A percentile compares a stretch with the other conserved stretches of the same genome.
These are phyloP conservation scores for Obba rivulosa DNA, from an alignment of 768 basidiomycete genomes.

Conservation along the genomic window DNA sequence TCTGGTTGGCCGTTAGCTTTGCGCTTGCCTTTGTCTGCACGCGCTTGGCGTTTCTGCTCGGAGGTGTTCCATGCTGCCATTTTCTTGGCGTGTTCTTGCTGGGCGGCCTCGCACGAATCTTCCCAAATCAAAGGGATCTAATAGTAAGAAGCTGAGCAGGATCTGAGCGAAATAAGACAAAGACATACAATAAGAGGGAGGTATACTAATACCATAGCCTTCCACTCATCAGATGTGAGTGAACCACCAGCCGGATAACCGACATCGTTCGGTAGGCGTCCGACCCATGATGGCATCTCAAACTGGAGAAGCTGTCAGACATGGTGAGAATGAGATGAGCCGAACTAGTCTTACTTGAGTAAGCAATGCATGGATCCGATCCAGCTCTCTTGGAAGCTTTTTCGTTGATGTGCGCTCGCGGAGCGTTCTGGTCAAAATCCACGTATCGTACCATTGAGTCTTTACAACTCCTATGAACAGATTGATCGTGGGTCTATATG, in stretches of 20 bases:
- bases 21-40: background rate
- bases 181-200: constrained; percentile 14
- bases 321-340: background rate
- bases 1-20: background rate
- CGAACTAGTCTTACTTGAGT: constrained; percentile 3
- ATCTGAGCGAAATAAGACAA: background rate
- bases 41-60: background rate
- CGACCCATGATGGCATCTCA: constrained; percentile 19
- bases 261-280: constrained; percentile 13
- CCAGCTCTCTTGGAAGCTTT: constrained; percentile 13
- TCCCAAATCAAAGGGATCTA: constrained; percentile 14
- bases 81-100: background rate
- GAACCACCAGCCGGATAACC: constrained; percentile 21
- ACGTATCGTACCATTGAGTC: constrained; percentile 8
- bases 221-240: constrained; percentile 22
- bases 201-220: constrained; percentile 11
- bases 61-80: background rate
- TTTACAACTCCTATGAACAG: constrained; percentile 5
- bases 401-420: constrained; percentile 2
- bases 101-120: constrained; percentile 2
- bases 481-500: background rate
- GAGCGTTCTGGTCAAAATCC: constrained; percentile 3
- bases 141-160: background rate
- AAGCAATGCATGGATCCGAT: constrained; percentile 19
- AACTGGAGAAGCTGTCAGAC: constrained; percentile 4